Evolutionary conservation across 2,329 filamentous ascomycete genomes (phyloP).

Genomic region (Aspergillus sp.): DNA sequence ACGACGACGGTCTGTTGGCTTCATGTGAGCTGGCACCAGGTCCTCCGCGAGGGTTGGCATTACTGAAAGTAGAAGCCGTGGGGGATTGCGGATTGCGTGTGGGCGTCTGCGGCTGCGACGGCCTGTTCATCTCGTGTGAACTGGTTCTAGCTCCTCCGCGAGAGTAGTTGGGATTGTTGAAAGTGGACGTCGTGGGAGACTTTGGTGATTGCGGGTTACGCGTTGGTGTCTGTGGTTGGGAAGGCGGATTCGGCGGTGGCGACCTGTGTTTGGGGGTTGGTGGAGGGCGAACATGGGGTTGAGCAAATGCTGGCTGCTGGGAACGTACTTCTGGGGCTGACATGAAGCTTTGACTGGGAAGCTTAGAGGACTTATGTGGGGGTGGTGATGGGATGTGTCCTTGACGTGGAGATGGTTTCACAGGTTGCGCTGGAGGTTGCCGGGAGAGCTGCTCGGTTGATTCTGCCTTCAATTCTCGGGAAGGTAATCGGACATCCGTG

Average conservation of each 20-base stretch:
- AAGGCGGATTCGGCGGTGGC: slow-evolving; percentile 31
- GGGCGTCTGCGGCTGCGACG: slow-evolving; percentile 5
- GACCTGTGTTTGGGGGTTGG: slow-evolving; percentile 51
- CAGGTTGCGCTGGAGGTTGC: slow-evolving; percentile 13
- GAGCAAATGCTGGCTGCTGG: slow-evolving; percentile 5
- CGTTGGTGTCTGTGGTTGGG: slow-evolving; percentile 1
- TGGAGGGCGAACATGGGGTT: slow-evolving; percentile 22
- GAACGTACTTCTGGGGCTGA: slow-evolving; percentile 5
- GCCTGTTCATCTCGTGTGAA: neutral
- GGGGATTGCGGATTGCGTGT: slow-evolving; percentile 2
- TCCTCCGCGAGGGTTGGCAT: slow-evolving; percentile 5
- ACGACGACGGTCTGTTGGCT: slow-evolving; percentile 13
- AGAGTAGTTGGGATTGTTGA: slow-evolving; percentile 3
- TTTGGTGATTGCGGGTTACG: neutral
- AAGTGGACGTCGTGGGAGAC: slow-evolving; percentile 3
- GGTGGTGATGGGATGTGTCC: slow-evolving; percentile 17
- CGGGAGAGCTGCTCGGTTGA: slow-evolving; percentile 17
- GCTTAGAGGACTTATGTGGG: slow-evolving; percentile 12
- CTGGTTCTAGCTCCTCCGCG: slow-evolving; percentile 7
- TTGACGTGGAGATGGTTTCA: slow-evolving; percentile 16
- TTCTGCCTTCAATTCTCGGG: slow-evolving; percentile 7
- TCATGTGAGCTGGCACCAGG: slow-evolving; percentile 6
- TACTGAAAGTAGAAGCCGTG: slow-evolving; percentile 4
- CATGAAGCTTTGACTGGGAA: slow-evolving; percentile 9
- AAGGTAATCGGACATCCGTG: slow-evolving; percentile 12